These are phyloP conservation scores for Aegilops sharonensis DNA, from an alignment of 176 grass and related monocot genomes.

Conservation along the genomic window DNA sequence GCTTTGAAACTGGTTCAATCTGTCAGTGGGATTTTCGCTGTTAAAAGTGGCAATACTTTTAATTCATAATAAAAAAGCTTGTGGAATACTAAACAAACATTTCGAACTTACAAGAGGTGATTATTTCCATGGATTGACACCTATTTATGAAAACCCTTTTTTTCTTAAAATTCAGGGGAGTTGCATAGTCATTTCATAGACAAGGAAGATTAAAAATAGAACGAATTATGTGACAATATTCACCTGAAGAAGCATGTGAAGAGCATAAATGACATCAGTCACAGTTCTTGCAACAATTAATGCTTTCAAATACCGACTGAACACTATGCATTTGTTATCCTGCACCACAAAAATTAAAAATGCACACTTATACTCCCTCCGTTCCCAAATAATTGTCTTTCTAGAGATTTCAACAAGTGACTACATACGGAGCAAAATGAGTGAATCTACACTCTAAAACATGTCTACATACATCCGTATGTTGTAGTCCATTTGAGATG, in stretches of 20 bases:
- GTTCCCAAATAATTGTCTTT: too few species aligned
- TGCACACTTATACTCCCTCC: neutral
- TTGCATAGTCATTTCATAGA: neutral
- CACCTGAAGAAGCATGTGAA: conserved; percentile 94
- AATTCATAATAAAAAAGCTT: neutral
- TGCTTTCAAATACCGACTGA: conserved; percentile 49
- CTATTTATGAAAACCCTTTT: conserved; percentile 3
- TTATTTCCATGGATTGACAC: neutral
- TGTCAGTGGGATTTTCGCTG: neutral
- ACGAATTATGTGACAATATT: neutral
- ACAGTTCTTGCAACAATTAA: conserved; percentile 63
- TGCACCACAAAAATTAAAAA: conserved; percentile 25
- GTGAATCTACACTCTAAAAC: too few species aligned
- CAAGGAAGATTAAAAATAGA: neutral
- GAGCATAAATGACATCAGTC: conserved; percentile 68
- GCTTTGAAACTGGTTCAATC: neutral
- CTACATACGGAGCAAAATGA: too few species aligned
- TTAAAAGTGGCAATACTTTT: neutral
- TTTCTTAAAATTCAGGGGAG: conserved; percentile 5
- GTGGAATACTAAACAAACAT: neutral
- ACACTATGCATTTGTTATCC: conserved; percentile 66
- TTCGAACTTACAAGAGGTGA: neutral
- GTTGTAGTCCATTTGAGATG: too few species aligned
- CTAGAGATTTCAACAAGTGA: too few species aligned
- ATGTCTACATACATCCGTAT: too few species aligned